These are phyloP conservation scores for Pseudogymnoascus sp. DNA, from an alignment of 2,329 filamentous ascomycete genomes.

Conservation along the genomic window DNA sequence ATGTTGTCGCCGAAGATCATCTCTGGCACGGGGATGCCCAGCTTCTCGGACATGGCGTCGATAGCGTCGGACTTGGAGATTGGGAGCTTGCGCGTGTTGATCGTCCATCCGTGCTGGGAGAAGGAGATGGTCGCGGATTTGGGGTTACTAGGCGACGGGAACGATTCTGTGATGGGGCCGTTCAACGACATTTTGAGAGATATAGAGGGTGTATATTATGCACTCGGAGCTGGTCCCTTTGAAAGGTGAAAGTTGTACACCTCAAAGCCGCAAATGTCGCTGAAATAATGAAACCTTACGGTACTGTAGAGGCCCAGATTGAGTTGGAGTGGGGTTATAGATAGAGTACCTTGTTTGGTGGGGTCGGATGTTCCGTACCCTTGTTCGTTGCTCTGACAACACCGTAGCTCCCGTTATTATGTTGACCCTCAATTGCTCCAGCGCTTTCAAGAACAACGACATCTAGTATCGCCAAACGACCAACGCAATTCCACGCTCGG, in stretches of 20 bases:
- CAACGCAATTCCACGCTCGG: background rate
- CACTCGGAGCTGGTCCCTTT: background rate
- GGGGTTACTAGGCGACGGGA: constrained; percentile 43
- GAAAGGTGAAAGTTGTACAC: background rate
- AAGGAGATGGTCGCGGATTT: constrained; percentile 48
- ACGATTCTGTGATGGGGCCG: constrained; percentile 41
- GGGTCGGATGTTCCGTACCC: background rate
- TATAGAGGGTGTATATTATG: background rate
- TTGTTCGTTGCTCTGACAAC: constrained; percentile 9
- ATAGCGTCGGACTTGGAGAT: constrained; percentile 91
- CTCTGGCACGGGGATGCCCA: constrained; percentile 85
- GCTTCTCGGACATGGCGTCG: constrained; percentile 67
- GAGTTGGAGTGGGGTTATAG: constrained; percentile 6
- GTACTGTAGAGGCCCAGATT: background rate
- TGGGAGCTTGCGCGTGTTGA: constrained; percentile 81
- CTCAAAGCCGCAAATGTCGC: background rate
- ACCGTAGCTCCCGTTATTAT: constrained; percentile 2
- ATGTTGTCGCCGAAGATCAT: constrained; percentile 99
- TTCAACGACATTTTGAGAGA: constrained; percentile 25
- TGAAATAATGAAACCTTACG: background rate
- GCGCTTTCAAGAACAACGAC: background rate
- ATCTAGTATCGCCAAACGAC: constrained; percentile 2
- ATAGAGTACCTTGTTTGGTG: background rate
- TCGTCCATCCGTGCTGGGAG: constrained; percentile 58
- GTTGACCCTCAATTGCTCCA: constrained; percentile 3